A percentile compares a stretch with the other conserved stretches of the same genome.
Conservation (phyloP, 2,329 filamentous ascomycete genomes). For the Cladophialophora psammophila region DNA sequence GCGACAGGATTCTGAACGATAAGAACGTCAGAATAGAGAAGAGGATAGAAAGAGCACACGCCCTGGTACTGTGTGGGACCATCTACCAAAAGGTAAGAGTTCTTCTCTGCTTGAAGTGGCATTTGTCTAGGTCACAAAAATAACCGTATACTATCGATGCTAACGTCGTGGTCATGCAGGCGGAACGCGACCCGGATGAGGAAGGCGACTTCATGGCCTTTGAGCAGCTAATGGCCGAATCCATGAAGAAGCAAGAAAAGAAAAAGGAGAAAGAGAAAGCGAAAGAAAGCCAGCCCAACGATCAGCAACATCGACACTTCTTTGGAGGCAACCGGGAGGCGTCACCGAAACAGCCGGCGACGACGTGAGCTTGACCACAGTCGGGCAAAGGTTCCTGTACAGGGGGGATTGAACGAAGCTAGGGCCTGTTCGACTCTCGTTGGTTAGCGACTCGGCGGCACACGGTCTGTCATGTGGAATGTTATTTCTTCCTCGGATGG, state of each 20-base stretch:
- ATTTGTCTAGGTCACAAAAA: background rate
- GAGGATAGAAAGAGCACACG: constrained; percentile 88
- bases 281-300: constrained; percentile 31
- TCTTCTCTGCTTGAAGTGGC: background rate
- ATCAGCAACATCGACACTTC: background rate
- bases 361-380: background rate
- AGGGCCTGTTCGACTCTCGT: background rate
- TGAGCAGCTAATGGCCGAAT: constrained; percentile 96
- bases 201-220: constrained; percentile 99
- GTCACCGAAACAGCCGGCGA: background rate
- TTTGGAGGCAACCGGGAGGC: background rate
- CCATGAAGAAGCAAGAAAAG: constrained; percentile 89
- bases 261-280: constrained; percentile 65
- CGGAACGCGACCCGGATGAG: constrained; percentile 88
- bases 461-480: background rate
- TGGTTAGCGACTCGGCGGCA: background rate
- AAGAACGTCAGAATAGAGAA: constrained; percentile 82
- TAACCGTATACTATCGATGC: background rate
- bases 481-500: background rate
- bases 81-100: constrained; percentile 79
- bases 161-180: constrained; percentile 59
- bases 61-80: constrained; percentile 85
- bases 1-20: constrained; percentile 82
- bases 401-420: background rate
- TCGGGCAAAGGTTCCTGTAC: background rate